Evolutionary conservation across 2,329 filamentous ascomycete species (phyloP).

Genomic region (Cadophora sp.): DNA sequence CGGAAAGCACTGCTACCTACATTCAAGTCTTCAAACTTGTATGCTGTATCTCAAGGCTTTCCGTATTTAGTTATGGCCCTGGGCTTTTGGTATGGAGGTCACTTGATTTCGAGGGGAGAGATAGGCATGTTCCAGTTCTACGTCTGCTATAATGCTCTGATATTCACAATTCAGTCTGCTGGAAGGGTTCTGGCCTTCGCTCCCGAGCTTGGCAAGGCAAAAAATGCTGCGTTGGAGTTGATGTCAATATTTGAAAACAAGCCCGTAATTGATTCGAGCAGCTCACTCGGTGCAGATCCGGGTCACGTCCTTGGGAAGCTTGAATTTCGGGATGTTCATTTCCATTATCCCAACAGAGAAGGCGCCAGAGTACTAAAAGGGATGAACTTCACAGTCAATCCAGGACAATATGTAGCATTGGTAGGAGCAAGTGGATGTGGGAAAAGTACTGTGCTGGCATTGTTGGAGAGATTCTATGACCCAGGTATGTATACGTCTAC

Average conservation of each 20-base stretch:
- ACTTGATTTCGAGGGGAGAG: conserved; percentile 48
- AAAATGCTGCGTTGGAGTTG: conserved; percentile 77
- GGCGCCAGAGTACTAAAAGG: conserved; percentile 24
- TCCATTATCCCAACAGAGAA: conserved; percentile 26
- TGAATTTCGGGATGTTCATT: conserved; percentile 27
- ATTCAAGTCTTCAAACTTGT: conserved; percentile 39
- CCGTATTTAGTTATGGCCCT: conserved; percentile 46
- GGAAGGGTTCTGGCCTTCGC: conserved; percentile 29
- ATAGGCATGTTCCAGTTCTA: conserved; percentile 54
- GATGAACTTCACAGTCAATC: conserved; percentile 49
- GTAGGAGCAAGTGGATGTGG: conserved; percentile 90
- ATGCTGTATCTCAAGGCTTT: conserved; percentile 38
- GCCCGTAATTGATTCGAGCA: conserved; percentile 82
- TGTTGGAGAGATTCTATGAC: conserved; percentile 93
- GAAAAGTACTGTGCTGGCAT: conserved; percentile 72
- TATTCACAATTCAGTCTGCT: conserved; percentile 40
- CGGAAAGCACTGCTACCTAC: conserved; percentile 15
- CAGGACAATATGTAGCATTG: conserved; percentile 89
- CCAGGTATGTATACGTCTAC: conserved; percentile 55
- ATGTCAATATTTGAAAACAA: conserved; percentile 82
- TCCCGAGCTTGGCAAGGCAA: conserved; percentile 84
- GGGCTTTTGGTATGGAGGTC: conserved; percentile 49
- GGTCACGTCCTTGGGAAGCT: conserved; percentile 73
- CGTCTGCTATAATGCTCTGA: conserved; percentile 55
- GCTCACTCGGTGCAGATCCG: conserved; percentile 66